Evolutionary conservation across 78 protist genomes (phyloP).

Genomic region (Dictyostelium citrinum): DNA sequence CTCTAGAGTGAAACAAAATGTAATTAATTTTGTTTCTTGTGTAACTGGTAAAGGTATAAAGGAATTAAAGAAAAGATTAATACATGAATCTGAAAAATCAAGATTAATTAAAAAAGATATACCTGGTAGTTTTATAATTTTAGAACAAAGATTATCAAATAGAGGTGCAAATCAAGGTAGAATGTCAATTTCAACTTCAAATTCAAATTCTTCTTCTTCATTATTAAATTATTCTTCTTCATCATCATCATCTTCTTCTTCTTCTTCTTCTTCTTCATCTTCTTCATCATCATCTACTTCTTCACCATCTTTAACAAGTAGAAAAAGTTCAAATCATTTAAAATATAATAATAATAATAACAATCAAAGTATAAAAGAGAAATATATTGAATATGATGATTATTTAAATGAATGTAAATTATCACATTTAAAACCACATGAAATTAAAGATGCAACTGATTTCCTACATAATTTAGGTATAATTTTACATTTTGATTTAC

Average conservation of each 20-base stretch:
- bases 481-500: conserved; percentile 48
- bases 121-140: conserved; percentile 42
- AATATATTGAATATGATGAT: conserved; percentile 43
- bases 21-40: conserved; percentile 28
- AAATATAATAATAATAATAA: background rate
- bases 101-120: conserved; percentile 59
- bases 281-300: background rate
- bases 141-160: conserved; percentile 53
- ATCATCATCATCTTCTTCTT: background rate
- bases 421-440: conserved; percentile 18
- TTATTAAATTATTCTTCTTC: background rate
- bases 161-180: conserved; percentile 69
- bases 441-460: conserved; percentile 16
- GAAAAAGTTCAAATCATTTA: background rate
- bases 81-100: conserved; percentile 37
- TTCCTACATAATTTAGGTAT: conserved; percentile 73
- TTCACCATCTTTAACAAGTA: background rate
- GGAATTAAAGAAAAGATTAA: conserved; percentile 42
- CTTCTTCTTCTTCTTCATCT: background rate
- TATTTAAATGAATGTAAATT: conserved; percentile 16
- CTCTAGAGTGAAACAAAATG: conserved; percentile 35
- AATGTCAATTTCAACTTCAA: background rate
- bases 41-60: conserved; percentile 62
- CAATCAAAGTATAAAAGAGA: background rate
- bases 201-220: too few species aligned